These are phyloP conservation scores for Thinopyrum elongatum DNA, from an alignment of 176 grass and related monocot genomes.

Conservation along the genomic window DNA sequence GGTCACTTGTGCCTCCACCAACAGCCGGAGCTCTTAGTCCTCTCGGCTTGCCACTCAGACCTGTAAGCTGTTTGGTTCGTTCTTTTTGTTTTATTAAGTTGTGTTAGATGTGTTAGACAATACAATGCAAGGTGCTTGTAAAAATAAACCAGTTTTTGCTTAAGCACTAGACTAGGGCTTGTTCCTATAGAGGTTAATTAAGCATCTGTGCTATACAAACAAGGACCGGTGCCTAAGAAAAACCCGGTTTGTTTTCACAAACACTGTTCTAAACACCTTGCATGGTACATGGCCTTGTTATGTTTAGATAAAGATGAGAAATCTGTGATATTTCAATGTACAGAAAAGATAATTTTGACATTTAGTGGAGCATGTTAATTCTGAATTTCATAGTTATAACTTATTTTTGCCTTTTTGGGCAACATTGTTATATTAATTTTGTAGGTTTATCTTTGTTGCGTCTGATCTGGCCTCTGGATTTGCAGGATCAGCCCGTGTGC, in stretches of 20 bases:
- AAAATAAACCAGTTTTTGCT: background rate
- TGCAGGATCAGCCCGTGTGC: constrained; percentile 83
- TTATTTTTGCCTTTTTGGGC: background rate
- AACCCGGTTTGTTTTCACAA: background rate
- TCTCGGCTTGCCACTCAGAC: constrained; percentile 78
- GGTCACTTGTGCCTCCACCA: constrained; percentile 19
- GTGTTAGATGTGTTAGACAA: background rate
- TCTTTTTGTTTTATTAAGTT: background rate
- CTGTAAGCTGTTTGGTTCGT: constrained; percentile 46
- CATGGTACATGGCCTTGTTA: too few relatives aligned
- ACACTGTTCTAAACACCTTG: background rate
- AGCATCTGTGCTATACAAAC: too few relatives aligned
- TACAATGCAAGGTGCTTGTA: background rate
- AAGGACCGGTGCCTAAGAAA: background rate
- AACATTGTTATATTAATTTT: background rate
- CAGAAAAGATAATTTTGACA: too few relatives aligned
- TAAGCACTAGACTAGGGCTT: background rate
- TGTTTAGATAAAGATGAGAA: too few relatives aligned
- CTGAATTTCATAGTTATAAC: background rate
- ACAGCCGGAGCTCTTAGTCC: constrained; percentile 54
- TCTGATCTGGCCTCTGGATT: background rate
- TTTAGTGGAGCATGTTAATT: background rate
- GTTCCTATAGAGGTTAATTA: too few relatives aligned
- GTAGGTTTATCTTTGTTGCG: background rate
- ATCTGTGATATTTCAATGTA: too few relatives aligned